Base-by-base conservation (phyloP, 164 flowering plant species). In the Stephania yunnanensis region DNA sequence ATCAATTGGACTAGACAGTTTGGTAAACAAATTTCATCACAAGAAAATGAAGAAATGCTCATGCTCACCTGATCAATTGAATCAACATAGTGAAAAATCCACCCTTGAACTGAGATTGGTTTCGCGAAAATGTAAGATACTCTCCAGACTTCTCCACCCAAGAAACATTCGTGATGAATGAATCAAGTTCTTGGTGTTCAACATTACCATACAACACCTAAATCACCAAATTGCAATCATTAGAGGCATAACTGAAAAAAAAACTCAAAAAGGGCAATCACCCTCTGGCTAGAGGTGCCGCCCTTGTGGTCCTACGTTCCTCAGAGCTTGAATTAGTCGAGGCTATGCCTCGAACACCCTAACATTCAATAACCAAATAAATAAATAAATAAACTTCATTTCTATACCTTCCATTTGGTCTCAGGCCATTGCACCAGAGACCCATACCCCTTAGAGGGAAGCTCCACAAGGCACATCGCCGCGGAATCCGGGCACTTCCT, bases 161-260 rank as follows among this genome's bases (percentile, higher is more conserved):
- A 81, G 78, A 85, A 15, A 81, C 83, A 53, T 78, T 80, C 83
- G 86, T 89, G 70, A 90, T 79, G 73, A 83, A 91, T 10, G 89
- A 86, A 76, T 86, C 92, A 68, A 95, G 88, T 83, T 89, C 92
- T 45, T 97, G 98, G 83, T 95, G 98, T 29, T 89, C 97, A 72
- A 93, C 94, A 78, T 95, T 95, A 78, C 81, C 86, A 77, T 87
- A 82, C 77, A 83, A 48, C 79, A 93, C 78, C 99, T 95, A 87
- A 81, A 87, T 69, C 64, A 71, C 48, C 64, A 73, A 64, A 46
- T 36, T 58, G 46, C 50, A 13, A 55, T 25, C 25, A 58, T 65
- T 71, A 44, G 31, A 30, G 68, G 55, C 5, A 46, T 36, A 58
- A 66, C 22, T 1, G 65, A 50, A 25, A 17, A 58, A 8, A 29